A percentile compares a stretch with the other conserved stretches of the same genome.
Evolutionary conservation across 306 rosid genomes (phyloP).

Genomic region (Dalbergia oliveri): DNA sequence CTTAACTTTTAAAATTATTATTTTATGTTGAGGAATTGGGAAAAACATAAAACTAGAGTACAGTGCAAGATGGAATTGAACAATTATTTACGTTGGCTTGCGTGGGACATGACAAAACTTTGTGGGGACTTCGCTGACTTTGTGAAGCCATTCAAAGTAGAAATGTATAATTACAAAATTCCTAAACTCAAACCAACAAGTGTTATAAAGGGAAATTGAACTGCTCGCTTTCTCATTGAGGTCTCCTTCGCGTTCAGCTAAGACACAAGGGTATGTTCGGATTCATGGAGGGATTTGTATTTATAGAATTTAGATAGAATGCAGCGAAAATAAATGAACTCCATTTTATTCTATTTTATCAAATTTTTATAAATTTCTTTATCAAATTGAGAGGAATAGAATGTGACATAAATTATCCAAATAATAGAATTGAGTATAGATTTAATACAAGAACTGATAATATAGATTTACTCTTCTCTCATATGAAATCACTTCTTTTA

Average conservation of each 20-base stretch:
- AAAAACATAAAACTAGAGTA: neutral
- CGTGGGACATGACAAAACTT: conserved; percentile 50
- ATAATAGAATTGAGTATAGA: too few species aligned
- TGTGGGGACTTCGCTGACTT: conserved; percentile 62
- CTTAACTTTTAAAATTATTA: too few species aligned
- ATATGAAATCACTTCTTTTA: too few species aligned
- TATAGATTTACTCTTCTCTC: too few species aligned
- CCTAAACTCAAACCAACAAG: conserved; percentile 19
- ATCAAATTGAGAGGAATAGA: too few species aligned
- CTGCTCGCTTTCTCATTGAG: conserved; percentile 66
- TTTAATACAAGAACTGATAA: too few species aligned
- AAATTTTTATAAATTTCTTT: too few species aligned
- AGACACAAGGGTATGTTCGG: neutral
- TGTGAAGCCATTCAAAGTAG: conserved; percentile 27
- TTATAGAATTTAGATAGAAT: too few species aligned
- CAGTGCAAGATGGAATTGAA: neutral
- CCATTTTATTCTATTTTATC: too few species aligned
- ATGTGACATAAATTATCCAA: too few species aligned
- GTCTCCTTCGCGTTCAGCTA: conserved; percentile 42
- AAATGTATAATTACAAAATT: conserved; percentile 25
- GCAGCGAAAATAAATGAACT: too few species aligned
- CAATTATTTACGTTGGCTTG: conserved; percentile 45
- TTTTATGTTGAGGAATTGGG: neutral
- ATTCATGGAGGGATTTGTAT: too few species aligned
- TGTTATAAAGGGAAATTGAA: conserved; percentile 47